Evolutionary conservation across 805 yeast genomes (phyloP), one percentile per base, ranked within the genome.

Genomic region (Candida qinlingensis): DNA sequence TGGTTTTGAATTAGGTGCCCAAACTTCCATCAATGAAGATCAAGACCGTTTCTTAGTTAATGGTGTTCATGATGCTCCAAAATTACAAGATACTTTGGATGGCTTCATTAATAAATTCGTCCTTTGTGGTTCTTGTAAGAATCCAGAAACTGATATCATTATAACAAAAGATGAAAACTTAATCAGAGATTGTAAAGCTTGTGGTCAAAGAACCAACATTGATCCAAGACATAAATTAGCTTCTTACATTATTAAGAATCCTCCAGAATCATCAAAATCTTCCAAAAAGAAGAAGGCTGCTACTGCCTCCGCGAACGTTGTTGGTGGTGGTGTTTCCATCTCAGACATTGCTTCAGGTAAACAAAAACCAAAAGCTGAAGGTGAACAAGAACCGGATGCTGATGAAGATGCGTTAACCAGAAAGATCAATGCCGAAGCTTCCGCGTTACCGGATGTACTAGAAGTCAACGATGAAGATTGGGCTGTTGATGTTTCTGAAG

Each of bases 1-100:
- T 66, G 99, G 99, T 39, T 87, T 85, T 62, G 99, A 94, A 73
- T 77, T 94, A 50, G 99, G 99, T 71, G 98, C 99, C 10, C 97
- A 88, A 71, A 91, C 98, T 37, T 75, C 87, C 44, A 80, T 85
- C 57, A 80, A 84, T 61, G 95, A 87, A 57, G 79, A 76, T 47
- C 80, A 79, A 41, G 98, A 92, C 64, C 83, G 97, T 63, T 94
- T 81, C 68, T 74, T 92, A 55, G 96, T 94, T 53, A 94, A 94
- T 68, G 99, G 99, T 72, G 87, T 82, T 39, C 99, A 94, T 65
- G 96, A 89, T 62, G 82, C 91, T 42, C 76, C 77, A 54, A 91
- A 89, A 70, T 78, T 94, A 59, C 99, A 94, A 75, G 99, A 94
- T 65, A 79, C 86, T 30, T 75, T 94, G 62, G 99, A 94, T 68